A percentile compares a stretch with the other conserved stretches of the same genome.
Evolutionary conservation across 73 alveolate genomes (phyloP).

Genomic region (Paramecium caudatum): DNA sequence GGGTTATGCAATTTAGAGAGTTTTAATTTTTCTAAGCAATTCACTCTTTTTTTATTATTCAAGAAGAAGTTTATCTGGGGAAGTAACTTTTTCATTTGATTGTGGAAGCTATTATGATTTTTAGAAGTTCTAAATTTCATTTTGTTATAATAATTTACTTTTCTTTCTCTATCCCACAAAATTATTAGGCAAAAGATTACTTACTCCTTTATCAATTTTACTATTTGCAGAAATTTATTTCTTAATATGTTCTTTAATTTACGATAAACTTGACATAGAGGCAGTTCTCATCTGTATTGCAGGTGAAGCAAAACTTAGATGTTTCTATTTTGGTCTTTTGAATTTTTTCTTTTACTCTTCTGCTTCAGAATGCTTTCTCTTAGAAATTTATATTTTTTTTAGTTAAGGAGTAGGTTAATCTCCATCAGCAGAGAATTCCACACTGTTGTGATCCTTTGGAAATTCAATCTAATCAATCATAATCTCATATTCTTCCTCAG

Average conservation of each 20-base stretch:
- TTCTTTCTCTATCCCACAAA: neutral
- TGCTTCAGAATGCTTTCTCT: neutral
- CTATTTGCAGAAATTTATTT: too few relatives aligned
- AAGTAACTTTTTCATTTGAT: neutral
- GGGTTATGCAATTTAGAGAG: constrained; percentile 4
- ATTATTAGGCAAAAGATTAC: constrained; percentile 4
- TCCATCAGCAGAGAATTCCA: constrained; percentile 15
- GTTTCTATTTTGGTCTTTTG: neutral
- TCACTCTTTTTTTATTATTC: neutral
- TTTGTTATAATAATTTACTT: constrained; percentile 7
- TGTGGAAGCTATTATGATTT: too few relatives aligned
- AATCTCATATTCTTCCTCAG: constrained; percentile 20
- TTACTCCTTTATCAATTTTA: constrained; percentile 14
- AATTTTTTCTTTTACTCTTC: neutral
- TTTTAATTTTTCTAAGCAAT: neutral
- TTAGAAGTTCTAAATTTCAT: neutral
- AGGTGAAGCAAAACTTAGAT: neutral
- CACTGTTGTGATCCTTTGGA: neutral
- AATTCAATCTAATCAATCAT: constrained; percentile 12
- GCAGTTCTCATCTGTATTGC: constrained; percentile 5
- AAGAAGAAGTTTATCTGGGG: neutral
- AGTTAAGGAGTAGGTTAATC: too few relatives aligned
- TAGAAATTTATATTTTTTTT: too few relatives aligned
- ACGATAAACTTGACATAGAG: constrained; percentile 3
- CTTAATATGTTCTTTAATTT: constrained; percentile 11